Evolutionary conservation across 2,329 filamentous ascomycete genomes (phyloP), one percentile per base, ranked within the genome.

Genomic region (Aureobasidium leucospermi): DNA sequence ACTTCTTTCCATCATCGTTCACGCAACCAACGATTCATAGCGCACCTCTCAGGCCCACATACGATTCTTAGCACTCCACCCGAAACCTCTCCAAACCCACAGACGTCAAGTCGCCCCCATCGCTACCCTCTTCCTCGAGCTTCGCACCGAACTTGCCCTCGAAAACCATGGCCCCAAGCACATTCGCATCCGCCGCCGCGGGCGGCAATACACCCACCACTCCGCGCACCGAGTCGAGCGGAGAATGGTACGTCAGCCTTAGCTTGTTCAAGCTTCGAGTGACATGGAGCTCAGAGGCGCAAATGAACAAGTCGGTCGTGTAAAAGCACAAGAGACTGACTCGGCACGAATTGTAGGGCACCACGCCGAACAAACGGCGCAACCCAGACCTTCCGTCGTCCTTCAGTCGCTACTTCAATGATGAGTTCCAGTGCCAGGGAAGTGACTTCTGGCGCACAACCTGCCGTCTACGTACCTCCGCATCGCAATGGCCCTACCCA

Each of bases 311-410:
- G 23, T 23, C 23, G 23, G 23, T 23, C 23, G 23, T 23, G 3
- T 23, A 16, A 23, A 53, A 49, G 45, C 57, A 28, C 46, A 42
- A 47, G 10, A 28, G 34, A 48, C 39, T 61, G 59, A 58, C 29
- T 15, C 3, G 41, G 8, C 23, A 59, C 47, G 28, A 41, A 15
- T 32, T 39, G 55, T 63, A 86, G 84, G 83, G 77, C 83, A 70
- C 23, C 23, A 23, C 81, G 84, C 71, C 82, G 84, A 69, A 78
- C 81, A 66, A 87, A 87, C 69, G 84, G 84, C 74, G 80, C 82
- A 65, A 85, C 84, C 63, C 83, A 85, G 72, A 87, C 84, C 65
- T 86, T 87, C 75, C 82, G 84, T 63, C 79, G 84, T 67, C 77
- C 83, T 45, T 86, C 84, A 67, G 77, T 82, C 69, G 82, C 82